Evolutionary conservation across 169 alveolate genomes (phyloP), one percentile per base, ranked within the genome.

Genomic region (Pseudocohnilembus persalinus): DNA sequence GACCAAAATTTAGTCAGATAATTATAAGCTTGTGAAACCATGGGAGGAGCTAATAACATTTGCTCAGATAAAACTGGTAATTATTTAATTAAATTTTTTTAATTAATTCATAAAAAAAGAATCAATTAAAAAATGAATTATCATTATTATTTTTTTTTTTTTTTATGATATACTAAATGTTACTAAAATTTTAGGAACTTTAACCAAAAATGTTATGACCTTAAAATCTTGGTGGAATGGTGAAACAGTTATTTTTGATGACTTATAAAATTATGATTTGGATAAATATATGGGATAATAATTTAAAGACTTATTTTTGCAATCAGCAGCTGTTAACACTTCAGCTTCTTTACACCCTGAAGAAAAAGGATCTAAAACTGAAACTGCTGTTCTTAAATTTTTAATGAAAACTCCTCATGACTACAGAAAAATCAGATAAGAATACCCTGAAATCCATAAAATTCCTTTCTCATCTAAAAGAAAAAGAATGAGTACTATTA

Each of bases 51-150:
- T 6, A 92, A 91, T 75, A 90, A 92, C 80, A 92, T 95, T 76
- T 93, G 96, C 76, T 92, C 98, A 31, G 97, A 95, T 83, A 95
- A 95, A 81, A 94, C 98, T 20, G 98, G 97, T n/a, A 94, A 96
- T 15, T 80, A 4, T 49, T 49, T 49, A 49, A 49, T 11, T 49
- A 49, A 11, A 11, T 11, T 20, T 11, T 11, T 49, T 49, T 49
- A 49, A 49, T 49, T 49, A 11, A 49, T 49, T 49, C 20, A 49
- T 94, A n/a, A 90, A 91, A 31, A 73, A 85, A 86, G 89, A 89
- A 27, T 80, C 49, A 33, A 85, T 89, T 89, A 86, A 74, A 64
- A 24, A 24, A 64, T 64, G 26, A 26, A 24, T 24, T 64, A 64
- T 64, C 74, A 64, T 24, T 20, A 64, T 24, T 64, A 20, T 64